These are phyloP conservation scores for Collybia sordida DNA, from an alignment of 768 basidiomycete genomes.

Conservation along the genomic window DNA sequence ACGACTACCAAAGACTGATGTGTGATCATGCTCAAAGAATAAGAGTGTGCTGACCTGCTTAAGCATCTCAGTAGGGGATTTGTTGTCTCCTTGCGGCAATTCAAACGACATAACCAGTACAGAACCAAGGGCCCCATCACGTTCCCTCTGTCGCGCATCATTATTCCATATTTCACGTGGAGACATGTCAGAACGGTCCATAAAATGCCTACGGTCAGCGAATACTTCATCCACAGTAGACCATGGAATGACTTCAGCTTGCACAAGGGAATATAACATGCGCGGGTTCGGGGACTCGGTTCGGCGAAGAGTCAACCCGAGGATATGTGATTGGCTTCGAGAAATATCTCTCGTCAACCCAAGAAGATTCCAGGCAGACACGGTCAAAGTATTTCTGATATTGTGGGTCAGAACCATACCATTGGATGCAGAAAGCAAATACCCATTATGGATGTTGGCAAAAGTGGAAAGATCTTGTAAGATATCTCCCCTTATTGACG, in stretches of 20 bases:
- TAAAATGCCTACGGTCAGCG: constrained; percentile 5
- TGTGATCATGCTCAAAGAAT: not conserved
- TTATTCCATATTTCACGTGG: constrained; percentile 3
- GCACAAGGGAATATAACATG: constrained; percentile 3
- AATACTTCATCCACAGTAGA: constrained; percentile 5
- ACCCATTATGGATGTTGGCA: constrained; percentile 6
- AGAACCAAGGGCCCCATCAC: constrained; percentile 9
- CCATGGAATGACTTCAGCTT: constrained; percentile 9
- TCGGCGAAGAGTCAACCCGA: constrained; percentile 7
- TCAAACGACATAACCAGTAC: constrained; percentile 9
- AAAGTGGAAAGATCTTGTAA: constrained; percentile 3
- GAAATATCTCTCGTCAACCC: constrained; percentile 8
- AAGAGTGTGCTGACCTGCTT: not conserved
- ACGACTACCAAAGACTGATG: not conserved
- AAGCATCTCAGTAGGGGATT: constrained; percentile 5
- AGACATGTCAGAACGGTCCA: constrained; percentile 4
- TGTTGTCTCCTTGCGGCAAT: constrained; percentile 8
- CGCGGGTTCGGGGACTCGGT: constrained; percentile 4
- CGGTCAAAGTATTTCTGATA: constrained; percentile 3
- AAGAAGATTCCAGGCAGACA: constrained; percentile 8
- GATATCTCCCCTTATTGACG: not conserved
- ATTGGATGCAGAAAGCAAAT: not conserved
- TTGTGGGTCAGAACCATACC: not conserved
- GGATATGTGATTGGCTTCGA: constrained; percentile 4
- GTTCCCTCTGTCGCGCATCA: constrained; percentile 5